Percentiles rank a stretch among this genome's conserved stretches.
These are phyloP conservation scores for Aureobasidium lini DNA, from an alignment of 2,329 filamentous ascomycete genomes.

Conservation along the genomic window DNA sequence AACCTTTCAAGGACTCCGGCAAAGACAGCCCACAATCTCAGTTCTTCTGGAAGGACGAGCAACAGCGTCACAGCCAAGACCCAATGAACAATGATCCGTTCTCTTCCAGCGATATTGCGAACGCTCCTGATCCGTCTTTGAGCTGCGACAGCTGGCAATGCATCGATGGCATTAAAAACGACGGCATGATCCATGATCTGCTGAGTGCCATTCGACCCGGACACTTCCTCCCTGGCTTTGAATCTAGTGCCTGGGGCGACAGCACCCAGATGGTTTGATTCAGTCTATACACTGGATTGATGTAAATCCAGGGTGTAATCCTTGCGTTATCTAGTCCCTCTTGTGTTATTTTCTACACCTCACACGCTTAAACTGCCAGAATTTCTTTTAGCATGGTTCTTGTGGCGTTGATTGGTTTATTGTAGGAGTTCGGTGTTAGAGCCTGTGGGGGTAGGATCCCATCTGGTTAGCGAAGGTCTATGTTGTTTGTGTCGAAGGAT, in stretches of 20 bases:
- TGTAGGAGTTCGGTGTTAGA: too few relatives aligned
- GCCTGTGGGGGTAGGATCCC: too few relatives aligned
- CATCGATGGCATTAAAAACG: slow-evolving; percentile 7
- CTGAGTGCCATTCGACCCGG: background rate
- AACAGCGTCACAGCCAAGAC: background rate
- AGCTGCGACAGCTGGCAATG: background rate
- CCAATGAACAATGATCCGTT: background rate
- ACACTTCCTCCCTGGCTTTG: background rate
- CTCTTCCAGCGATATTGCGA: background rate
- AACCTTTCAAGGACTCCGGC: background rate
- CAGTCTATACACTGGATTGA: too few relatives aligned
- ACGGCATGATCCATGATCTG: slow-evolving; percentile 6
- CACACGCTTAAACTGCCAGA: too few relatives aligned
- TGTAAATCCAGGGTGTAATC: too few relatives aligned
- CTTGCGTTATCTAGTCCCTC: too few relatives aligned
- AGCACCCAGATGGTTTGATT: too few relatives aligned
- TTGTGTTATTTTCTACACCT: too few relatives aligned
- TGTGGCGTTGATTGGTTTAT: too few relatives aligned
- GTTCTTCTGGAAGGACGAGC: background rate
- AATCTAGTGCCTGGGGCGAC: background rate
- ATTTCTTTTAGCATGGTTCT: too few relatives aligned
- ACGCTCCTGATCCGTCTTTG: background rate
- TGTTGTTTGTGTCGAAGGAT: too few relatives aligned
- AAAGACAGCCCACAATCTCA: background rate
- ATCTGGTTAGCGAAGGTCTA: too few relatives aligned